A percentile compares a stretch with the other conserved stretches of the same genome.
Conservation (phyloP, 2,329 filamentous ascomycete species). For the Aspergillus japonicus region DNA sequence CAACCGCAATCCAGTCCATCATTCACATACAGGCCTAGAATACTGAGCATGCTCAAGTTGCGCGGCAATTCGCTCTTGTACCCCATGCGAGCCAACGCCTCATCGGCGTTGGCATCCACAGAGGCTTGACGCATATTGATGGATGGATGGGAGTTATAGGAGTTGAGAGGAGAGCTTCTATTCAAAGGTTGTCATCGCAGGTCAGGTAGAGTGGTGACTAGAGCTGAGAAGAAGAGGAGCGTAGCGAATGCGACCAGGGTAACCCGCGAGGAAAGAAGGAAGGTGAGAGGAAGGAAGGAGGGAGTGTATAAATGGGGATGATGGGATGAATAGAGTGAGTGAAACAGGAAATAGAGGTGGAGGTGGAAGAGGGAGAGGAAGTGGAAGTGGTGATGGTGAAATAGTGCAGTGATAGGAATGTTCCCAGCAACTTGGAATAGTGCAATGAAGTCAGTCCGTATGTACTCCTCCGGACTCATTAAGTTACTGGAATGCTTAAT, state of each 20-base stretch:
- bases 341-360: no score
- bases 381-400: no score
- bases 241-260: background rate
- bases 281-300: no score
- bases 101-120: constrained; percentile 50
- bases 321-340: no score
- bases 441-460: no score
- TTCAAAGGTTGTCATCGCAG: background rate
- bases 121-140: constrained; percentile 24
- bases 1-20: background rate
- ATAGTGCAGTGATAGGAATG: no score
- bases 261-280: background rate
- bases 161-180: background rate
- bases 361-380: no score
- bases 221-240: background rate
- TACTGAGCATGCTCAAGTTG: constrained; percentile 67
- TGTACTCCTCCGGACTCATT: no score
- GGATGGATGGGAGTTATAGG: background rate
- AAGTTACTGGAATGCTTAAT: background rate
- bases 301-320: no score
- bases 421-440: no score
- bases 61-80: constrained; percentile 67
- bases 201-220: background rate
- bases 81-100: constrained; percentile 64
- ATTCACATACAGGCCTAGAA: constrained; percentile 58